Conservation (phyloP, 768 basidiomycete genomes). For the Cytidiella melzeri region DNA sequence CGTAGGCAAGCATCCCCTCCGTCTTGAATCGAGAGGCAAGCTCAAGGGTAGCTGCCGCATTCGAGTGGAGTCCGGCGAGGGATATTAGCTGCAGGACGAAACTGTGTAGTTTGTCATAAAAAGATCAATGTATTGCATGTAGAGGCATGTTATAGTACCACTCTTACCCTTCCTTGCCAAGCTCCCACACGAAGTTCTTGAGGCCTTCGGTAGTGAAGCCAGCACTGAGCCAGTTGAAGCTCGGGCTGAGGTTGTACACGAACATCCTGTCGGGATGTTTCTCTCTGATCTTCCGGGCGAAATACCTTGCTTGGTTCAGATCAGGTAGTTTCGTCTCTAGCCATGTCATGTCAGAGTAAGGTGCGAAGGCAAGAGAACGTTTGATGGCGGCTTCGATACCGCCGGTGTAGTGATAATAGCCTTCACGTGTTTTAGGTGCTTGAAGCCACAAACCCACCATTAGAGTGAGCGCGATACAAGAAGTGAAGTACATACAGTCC, state of each 20-base stretch:
- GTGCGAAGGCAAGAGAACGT: constrained; percentile 73
- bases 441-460: not conserved
- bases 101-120: constrained; percentile 30
- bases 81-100: constrained; percentile 89
- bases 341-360: constrained; percentile 88
- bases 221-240: constrained; percentile 87
- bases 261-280: constrained; percentile 79
- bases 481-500: constrained; percentile 62
- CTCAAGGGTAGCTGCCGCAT: constrained; percentile 78
- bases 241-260: constrained; percentile 91
- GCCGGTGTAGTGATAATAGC: constrained; percentile 83
- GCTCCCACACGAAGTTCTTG: constrained; percentile 85
- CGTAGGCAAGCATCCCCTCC: constrained; percentile 92
- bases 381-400: constrained; percentile 80
- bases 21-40: constrained; percentile 74
- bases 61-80: constrained; percentile 83
- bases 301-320: constrained; percentile 69
- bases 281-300: constrained; percentile 70
- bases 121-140: not conserved
- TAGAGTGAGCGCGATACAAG: not conserved
- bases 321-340: constrained; percentile 89
- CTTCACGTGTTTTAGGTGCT: constrained; percentile 88
- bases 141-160: constrained; percentile 1
- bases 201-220: constrained; percentile 73
- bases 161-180: constrained; percentile 82